Conservation (phyloP, 2,329 filamentous ascomycete species). For the Fusarium begoniae region DNA sequence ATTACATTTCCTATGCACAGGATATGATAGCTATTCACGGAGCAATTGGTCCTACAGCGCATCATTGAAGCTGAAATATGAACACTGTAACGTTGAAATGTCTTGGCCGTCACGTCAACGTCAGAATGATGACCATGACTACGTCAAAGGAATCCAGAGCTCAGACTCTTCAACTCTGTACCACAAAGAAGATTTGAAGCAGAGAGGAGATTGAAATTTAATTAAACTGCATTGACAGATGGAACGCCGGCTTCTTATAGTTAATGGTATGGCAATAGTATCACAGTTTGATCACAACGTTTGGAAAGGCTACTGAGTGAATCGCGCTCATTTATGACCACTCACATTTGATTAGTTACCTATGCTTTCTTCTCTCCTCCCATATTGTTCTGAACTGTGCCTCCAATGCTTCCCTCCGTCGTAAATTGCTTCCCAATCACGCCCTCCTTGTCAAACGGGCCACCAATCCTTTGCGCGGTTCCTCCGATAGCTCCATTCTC, state of each 20-base stretch:
- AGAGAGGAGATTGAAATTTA: not conserved
- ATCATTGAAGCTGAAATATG: not conserved
- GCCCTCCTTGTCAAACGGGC: conserved; percentile 60
- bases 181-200: rapidly evolving
- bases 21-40: not conserved
- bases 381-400: conserved; percentile 58
- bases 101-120: not conserved
- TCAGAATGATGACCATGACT: conserved; percentile 8
- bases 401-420: conserved; percentile 60
- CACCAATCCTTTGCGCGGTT: conserved; percentile 60
- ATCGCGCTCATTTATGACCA: rapidly evolving
- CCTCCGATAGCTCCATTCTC: conserved; percentile 61
- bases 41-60: not conserved
- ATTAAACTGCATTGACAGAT: rapidly evolving
- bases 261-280: not conserved
- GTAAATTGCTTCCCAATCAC: conserved; percentile 66
- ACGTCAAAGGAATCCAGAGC: not conserved
- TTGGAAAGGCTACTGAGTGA: rapidly evolving
- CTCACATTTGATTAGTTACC: not conserved
- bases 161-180: rapidly evolving
- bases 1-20: not conserved
- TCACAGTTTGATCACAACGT: not conserved
- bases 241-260: not conserved
- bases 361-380: conserved; percentile 50
- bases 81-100: not conserved